phyloP scores from a whole-genome alignment of 495 filamentous ascomycete genomes.

The Umbilicaria muhlenbergii region DNA sequence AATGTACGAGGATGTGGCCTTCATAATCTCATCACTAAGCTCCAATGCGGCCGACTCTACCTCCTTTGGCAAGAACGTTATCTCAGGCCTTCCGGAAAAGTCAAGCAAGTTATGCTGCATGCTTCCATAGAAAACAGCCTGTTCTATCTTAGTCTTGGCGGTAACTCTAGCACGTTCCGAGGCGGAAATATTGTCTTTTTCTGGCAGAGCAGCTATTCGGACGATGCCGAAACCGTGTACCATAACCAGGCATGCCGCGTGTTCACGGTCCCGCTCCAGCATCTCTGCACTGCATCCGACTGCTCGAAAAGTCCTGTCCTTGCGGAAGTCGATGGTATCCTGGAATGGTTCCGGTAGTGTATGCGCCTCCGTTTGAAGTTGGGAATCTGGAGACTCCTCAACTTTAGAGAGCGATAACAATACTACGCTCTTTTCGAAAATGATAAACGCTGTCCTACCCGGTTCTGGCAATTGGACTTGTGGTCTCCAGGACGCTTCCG shows the following conservation, averaged over 20 bases:
- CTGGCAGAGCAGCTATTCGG: slow-evolving; percentile 37
- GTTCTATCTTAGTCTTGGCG: slow-evolving; percentile 77
- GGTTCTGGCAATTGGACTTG: slow-evolving; percentile 65
- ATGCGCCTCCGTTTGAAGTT: slow-evolving; percentile 49
- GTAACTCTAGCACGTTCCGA: slow-evolving; percentile 37
- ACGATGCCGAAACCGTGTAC: slow-evolving; percentile 69
- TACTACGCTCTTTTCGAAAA: slow-evolving; percentile 61
- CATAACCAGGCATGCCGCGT: slow-evolving; percentile 54
- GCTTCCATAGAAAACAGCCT: slow-evolving; percentile 82
- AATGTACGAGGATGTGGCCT: slow-evolving; percentile 56
- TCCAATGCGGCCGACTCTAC: slow-evolving; percentile 62
- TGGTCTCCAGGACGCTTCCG: slow-evolving; percentile 33
- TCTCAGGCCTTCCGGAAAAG: slow-evolving; percentile 46
- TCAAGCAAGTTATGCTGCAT: slow-evolving; percentile 67
- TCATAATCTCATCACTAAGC: slow-evolving; percentile 70
- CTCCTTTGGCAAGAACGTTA: slow-evolving; percentile 48
- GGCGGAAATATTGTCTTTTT: slow-evolving; percentile 11
- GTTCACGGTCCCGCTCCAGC: slow-evolving; percentile 21
- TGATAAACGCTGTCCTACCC: slow-evolving; percentile 63
- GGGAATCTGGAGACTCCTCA: slow-evolving; percentile 49
- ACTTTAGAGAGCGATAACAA: slow-evolving; percentile 49
- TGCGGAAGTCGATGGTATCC: slow-evolving; percentile 69
- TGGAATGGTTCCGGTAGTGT: slow-evolving; percentile 50
- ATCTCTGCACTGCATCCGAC: slow-evolving; percentile 30
- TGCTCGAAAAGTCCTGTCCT: slow-evolving; percentile 36